Percentiles rank a stretch among this genome's conserved stretches.
Evolutionary conservation across 352 stramenopile species (phyloP).

Genomic region (Phytophthora pluvialis): DNA sequence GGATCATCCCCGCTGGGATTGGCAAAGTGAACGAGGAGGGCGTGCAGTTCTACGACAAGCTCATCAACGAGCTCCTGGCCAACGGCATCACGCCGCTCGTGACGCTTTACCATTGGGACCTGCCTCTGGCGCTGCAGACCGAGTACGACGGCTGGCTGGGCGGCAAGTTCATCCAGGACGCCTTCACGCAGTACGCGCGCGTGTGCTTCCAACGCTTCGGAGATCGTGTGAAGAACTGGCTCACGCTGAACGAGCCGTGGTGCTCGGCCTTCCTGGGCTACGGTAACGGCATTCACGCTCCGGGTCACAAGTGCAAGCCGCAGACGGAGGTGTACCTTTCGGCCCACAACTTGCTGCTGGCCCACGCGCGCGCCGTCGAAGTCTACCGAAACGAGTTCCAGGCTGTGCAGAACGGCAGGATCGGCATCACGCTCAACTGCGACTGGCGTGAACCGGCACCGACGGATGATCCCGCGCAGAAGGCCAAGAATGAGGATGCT

Average conservation of each 20-base stretch:
- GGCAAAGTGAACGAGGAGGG: conserved; percentile 83
- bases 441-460: conserved; percentile 89
- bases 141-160: conserved; percentile 77
- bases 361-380: conserved; percentile 83
- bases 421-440: conserved; percentile 93
- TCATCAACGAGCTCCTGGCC: conserved; percentile 89
- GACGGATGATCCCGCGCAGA: conserved; percentile 50
- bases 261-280: conserved; percentile 88
- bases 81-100: conserved; percentile 90
- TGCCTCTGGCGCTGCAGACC: conserved; percentile 87
- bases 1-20: conserved; percentile 87
- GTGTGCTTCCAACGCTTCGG: conserved; percentile 92
- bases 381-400: conserved; percentile 87
- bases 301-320: conserved; percentile 51
- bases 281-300: conserved; percentile 84
- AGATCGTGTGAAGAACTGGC: conserved; percentile 93
- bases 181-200: conserved; percentile 84
- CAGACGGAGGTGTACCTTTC: conserved; percentile 81
- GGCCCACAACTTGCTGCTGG: conserved; percentile 89
- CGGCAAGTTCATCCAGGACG: conserved; percentile 54
- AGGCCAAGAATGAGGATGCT: conserved; percentile 66
- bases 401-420: conserved; percentile 64
- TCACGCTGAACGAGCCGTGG: conserved; percentile 95
- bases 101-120: conserved; percentile 97
- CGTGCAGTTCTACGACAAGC: conserved; percentile 90